Evolutionary conservation across 768 basidiomycete genomes (phyloP).

Genomic region (Kwoniella newhampshirensis): DNA sequence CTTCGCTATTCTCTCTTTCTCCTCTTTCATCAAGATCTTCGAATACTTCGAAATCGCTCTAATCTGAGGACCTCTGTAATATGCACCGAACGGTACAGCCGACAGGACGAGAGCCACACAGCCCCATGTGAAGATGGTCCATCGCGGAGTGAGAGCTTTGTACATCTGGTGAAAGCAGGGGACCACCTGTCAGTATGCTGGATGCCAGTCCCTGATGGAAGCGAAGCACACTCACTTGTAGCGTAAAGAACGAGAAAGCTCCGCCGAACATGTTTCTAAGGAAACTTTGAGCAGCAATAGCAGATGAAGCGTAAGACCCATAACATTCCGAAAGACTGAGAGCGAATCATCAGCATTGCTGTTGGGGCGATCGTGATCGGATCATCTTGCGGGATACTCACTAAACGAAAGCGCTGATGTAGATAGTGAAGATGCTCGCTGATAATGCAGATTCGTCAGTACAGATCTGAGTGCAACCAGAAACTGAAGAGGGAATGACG

Average conservation of each 20-base stretch:
- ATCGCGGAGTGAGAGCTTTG: conserved; percentile 60
- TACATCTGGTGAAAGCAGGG: too few species aligned
- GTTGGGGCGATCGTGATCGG: neutral
- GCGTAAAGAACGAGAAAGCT: conserved; percentile 63
- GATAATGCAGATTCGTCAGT: neutral
- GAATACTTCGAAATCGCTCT: conserved; percentile 39
- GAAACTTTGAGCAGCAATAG: conserved; percentile 67
- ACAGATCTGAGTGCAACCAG: neutral
- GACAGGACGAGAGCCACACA: conserved; percentile 60
- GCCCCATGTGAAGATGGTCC: conserved; percentile 55
- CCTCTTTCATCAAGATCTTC: conserved; percentile 42
- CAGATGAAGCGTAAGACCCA: conserved; percentile 64
- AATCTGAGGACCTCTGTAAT: conserved; percentile 49
- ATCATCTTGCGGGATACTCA: conserved; percentile 18
- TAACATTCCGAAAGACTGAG: conserved; percentile 63
- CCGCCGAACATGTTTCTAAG: conserved; percentile 56
- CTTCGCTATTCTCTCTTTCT: conserved; percentile 23
- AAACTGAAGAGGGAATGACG: too few species aligned
- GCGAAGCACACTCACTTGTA: conserved; percentile 4
- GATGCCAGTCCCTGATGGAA: neutral
- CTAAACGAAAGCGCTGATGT: conserved; percentile 57
- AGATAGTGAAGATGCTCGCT: conserved; percentile 20
- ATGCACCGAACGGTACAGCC: conserved; percentile 58
- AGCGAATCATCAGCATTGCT: neutral
- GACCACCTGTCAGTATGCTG: too few species aligned